These are phyloP conservation scores for Hirschfeldia incana DNA, from an alignment of 345 rosid genomes.

Conservation along the genomic window DNA sequence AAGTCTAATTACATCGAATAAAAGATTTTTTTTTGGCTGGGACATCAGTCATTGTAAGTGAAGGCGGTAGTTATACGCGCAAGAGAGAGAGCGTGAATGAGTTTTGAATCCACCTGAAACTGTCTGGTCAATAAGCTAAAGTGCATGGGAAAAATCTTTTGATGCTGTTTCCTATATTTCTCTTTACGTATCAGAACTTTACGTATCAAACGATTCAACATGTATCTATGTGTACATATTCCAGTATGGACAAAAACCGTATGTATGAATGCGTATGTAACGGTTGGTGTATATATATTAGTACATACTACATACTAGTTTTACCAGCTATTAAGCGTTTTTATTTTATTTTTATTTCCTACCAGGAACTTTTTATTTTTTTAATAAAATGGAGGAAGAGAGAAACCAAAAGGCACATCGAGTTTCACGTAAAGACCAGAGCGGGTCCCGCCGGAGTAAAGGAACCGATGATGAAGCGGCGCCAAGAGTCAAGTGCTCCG, in stretches of 20 bases:
- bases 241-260: constrained; percentile 19
- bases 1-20: background rate
- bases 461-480: constrained; percentile 9
- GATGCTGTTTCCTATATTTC: background rate
- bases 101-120: constrained; percentile 29
- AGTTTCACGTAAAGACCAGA: constrained; percentile 37
- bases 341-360: background rate
- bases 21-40: background rate
- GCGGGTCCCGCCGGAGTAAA: background rate
- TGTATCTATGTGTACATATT: too few species aligned
- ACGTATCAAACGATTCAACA: too few species aligned
- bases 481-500: constrained; percentile 48
- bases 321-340: background rate
- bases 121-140: constrained; percentile 31
- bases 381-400: constrained; percentile 30
- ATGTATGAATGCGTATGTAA: background rate
- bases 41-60: background rate
- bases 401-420: constrained; percentile 38
- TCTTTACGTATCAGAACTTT: constrained; percentile 5
- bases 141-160: constrained; percentile 28
- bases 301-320: background rate
- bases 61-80: background rate
- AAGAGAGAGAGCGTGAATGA: too few species aligned
- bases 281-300: background rate
- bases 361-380: too few species aligned